Evolutionary conservation across 148 eudicot species (phyloP).

Genomic region (Rhododendron ovatum): DNA sequence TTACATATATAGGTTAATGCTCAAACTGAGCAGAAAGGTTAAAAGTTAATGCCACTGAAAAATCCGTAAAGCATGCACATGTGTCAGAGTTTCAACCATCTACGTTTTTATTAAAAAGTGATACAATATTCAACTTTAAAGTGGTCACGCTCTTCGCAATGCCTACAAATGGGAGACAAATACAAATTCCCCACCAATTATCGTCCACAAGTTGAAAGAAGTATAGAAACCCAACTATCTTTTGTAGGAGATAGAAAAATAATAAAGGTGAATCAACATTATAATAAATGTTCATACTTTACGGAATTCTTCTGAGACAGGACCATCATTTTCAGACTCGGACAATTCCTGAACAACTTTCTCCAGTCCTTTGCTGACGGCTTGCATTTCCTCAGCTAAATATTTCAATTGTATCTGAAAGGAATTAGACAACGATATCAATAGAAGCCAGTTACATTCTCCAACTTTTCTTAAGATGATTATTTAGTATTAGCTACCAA

Average conservation of each 20-base stretch:
- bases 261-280: background rate
- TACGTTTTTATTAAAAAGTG: background rate
- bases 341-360: constrained; percentile 70
- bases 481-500: constrained; percentile 5
- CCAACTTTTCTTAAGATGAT: background rate
- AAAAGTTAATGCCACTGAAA: background rate
- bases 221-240: background rate
- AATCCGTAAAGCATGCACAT: background rate
- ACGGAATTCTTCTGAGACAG: constrained; percentile 53
- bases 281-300: constrained; percentile 33
- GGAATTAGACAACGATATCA: constrained; percentile 10
- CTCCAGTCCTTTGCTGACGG: constrained; percentile 87
- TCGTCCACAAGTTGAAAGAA: background rate
- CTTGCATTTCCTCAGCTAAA: constrained; percentile 92
- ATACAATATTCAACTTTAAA: constrained; percentile 3
- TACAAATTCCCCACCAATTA: background rate
- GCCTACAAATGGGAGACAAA: background rate
- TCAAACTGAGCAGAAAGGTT: too few relatives aligned
- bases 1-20: background rate
- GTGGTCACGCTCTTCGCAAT: background rate
- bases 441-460: constrained; percentile 5
- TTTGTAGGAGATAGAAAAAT: background rate
- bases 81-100: background rate
- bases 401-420: constrained; percentile 70
- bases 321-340: constrained; percentile 69